Percentiles rank a stretch among this genome's conserved stretches.
These are phyloP conservation scores for Thecamonas trahens DNA, from an alignment of 78 protist genomes.

Conservation along the genomic window DNA sequence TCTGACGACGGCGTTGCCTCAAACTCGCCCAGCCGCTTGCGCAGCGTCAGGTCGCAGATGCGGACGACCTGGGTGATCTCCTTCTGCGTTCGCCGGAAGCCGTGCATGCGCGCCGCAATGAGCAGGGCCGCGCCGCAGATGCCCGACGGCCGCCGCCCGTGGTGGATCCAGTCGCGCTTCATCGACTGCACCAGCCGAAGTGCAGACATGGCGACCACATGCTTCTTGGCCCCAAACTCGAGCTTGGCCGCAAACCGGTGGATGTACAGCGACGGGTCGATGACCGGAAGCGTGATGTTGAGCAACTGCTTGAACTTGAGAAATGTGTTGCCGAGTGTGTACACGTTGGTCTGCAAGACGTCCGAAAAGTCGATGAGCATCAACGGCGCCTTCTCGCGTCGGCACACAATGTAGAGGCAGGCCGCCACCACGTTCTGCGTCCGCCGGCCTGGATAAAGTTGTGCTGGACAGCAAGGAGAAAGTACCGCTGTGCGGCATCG, in stretches of 20 bases:
- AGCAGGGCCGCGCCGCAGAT: conserved; percentile 90
- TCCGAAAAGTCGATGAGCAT: conserved; percentile 85
- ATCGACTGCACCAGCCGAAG: conserved; percentile 73
- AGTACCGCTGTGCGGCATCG: conserved; percentile 38
- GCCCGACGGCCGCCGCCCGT: conserved; percentile 88
- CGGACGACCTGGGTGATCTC: conserved; percentile 72
- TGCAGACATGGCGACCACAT: conserved; percentile 54
- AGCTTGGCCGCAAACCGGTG: conserved; percentile 74
- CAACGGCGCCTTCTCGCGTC: conserved; percentile 53
- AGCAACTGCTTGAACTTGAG: conserved; percentile 48
- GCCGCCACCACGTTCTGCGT: conserved; percentile 66
- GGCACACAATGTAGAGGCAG: conserved; percentile 82
- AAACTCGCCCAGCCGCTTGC: conserved; percentile 33
- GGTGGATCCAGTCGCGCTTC: conserved; percentile 89
- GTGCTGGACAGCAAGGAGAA: conserved; percentile 22
- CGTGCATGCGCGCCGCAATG: conserved; percentile 88
- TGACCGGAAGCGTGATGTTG: conserved; percentile 5
- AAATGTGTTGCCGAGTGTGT: conserved; percentile 57
- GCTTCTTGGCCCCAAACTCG: conserved; percentile 71
- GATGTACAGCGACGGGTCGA: conserved; percentile 82
- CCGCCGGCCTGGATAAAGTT: conserved; percentile 42
- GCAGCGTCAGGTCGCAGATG: conserved; percentile 69
- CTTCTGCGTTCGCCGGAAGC: conserved; percentile 67
- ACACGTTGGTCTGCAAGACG: conserved; percentile 58
- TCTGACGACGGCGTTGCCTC: conserved; percentile 29